Evolutionary conservation across 805 yeast genomes (phyloP), one percentile per base, ranked within the genome.

Genomic region (Saccharomyces paradoxus): DNA sequence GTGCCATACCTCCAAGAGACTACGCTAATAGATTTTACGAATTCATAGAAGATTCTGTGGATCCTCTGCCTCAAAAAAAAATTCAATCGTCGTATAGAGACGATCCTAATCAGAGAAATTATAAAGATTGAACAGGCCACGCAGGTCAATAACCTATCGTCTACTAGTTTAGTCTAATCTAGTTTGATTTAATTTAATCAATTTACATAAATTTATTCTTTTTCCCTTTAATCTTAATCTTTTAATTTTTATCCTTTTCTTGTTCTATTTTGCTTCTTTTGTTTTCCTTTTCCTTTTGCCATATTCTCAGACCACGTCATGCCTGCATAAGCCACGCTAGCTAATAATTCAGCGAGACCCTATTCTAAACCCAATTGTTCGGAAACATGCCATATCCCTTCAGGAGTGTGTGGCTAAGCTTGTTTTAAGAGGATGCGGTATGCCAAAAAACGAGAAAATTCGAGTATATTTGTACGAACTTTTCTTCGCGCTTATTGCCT

Each of bases 1-100:
- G 96, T 60, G 95, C 99, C 0, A 77, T 94, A 12, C 98, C 99
- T 0, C 91, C 98, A 0, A 63, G 65, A 5, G 98, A 91, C 62
- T 94, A 94, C 65, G 97, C 97, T 8, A 85, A 86, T 54, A 77
- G 99, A 63, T 91, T 94, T 67, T 74, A 85, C 56, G 74, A 76
- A 21, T 94, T 94, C 66, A 82, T 94, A n/a, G 67, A 64, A 32
- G 58, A 64, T 21, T 73, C 77, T 5, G 63, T 74, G 24, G 71
- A 70, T 55, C 62, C 68, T n/a, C 46, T 55, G 14, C 67, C 66
- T 2, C 56, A 53, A 8, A 51, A 51, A 9, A 17, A 29, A 12
- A 51, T 41, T 12, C 52, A 53, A 31, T 53, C 57, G 30, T 37
- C 44, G 22, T 66, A 61, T 54, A 60, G 55, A 48, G 70, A 66